These are phyloP conservation scores for Eruca vesicaria DNA, from an alignment of 441 rosid genomes.

Conservation along the genomic window DNA sequence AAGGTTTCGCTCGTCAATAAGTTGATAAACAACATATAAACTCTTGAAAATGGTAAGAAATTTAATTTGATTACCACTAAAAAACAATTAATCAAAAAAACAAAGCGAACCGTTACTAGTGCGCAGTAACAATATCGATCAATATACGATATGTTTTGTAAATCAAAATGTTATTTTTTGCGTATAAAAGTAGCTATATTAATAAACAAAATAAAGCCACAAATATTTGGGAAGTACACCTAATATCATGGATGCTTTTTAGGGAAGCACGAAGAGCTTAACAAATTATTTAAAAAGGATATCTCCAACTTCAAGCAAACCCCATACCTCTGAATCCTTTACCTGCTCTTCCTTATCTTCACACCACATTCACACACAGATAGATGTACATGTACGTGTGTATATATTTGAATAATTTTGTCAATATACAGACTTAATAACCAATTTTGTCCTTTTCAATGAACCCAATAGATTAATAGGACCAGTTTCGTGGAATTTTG, in stretches of 20 bases:
- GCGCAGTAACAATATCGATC: too few relatives aligned
- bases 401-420: slow-evolving; percentile 12
- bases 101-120: too few relatives aligned
- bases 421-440: slow-evolving; percentile 30
- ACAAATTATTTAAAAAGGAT: slow-evolving; percentile 21
- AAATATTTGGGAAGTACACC: slow-evolving; percentile 22
- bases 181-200: neutral
- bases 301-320: slow-evolving; percentile 35
- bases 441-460: slow-evolving; percentile 29
- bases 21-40: too few relatives aligned
- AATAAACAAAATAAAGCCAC: neutral
- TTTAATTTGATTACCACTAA: too few relatives aligned
- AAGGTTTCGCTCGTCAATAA: too few relatives aligned
- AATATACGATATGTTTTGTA: neutral
- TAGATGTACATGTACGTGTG: neutral
- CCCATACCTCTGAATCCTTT: slow-evolving; percentile 37
- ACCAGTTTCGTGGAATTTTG: slow-evolving; percentile 15
- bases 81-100: too few relatives aligned
- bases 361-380: slow-evolving; percentile 10
- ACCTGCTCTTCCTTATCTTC: slow-evolving; percentile 37
- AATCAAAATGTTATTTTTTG: neutral
- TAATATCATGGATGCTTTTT: slow-evolving; percentile 10
- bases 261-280: slow-evolving; percentile 25
- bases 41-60: too few relatives aligned
- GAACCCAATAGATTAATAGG: slow-evolving; percentile 20